phyloP scores from a whole-genome alignment of 139 green algal genomes.

The Zygnema cylindricum region DNA sequence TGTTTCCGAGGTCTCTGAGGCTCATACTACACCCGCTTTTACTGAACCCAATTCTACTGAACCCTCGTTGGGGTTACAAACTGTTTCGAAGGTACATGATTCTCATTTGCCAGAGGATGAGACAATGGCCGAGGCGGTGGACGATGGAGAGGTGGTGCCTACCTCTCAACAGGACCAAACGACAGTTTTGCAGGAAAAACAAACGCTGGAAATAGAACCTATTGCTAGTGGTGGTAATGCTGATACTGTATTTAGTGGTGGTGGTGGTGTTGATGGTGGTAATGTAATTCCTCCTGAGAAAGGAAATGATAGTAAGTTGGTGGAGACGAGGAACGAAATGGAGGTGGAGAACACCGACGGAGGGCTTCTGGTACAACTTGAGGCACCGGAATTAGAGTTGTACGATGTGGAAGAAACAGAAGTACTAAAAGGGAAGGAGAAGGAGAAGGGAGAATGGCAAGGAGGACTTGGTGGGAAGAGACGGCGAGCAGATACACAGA shows the following conservation, averaged over 20 bases:
- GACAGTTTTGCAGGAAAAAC: neutral
- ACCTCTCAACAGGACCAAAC: neutral
- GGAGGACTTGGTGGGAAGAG: neutral
- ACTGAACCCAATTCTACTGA: neutral
- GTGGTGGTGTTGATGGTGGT: constrained; percentile 12
- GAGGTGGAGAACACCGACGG: neutral
- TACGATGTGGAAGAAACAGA: constrained; percentile 14
- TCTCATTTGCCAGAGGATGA: neutral
- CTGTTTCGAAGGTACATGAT: constrained; percentile 11
- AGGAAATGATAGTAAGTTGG: constrained; percentile 16
- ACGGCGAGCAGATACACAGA: neutral
- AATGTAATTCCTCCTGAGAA: neutral
- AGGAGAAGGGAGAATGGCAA: neutral
- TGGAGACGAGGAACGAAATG: constrained; percentile 14
- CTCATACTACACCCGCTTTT: too few species aligned
- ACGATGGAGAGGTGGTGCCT: neutral
- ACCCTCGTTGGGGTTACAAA: neutral
- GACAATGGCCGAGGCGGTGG: neutral
- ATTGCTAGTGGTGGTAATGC: neutral
- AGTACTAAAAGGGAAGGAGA: neutral
- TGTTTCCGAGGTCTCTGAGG: too few species aligned
- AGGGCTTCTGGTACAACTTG: neutral
- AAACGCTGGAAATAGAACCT: neutral
- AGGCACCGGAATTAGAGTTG: neutral
- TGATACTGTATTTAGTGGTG: constrained; percentile 15